A percentile compares a stretch with the other conserved stretches of the same genome.
Conservation (phyloP, 768 basidiomycete genomes). For the Holtermanniella nyarrowii region DNA sequence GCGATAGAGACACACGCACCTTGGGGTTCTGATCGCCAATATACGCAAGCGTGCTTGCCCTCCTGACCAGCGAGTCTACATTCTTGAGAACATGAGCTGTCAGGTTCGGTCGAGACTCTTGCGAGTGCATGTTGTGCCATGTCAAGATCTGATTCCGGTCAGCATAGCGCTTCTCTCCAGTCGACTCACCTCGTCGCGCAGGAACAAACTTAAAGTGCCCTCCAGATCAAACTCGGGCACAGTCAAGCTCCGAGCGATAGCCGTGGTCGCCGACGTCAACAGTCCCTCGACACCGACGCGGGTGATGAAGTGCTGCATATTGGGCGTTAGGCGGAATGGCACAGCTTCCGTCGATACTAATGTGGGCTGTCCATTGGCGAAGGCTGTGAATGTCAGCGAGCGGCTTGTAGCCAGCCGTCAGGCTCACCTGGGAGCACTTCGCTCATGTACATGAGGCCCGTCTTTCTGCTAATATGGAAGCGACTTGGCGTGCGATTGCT, state of each 20-base stretch:
- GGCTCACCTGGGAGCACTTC: constrained; percentile 72
- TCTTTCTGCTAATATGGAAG: constrained; percentile 79
- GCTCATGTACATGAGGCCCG: constrained; percentile 83
- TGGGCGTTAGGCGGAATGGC: constrained; percentile 94
- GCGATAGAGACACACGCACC: constrained; percentile 13
- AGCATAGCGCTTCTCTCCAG: constrained; percentile 47
- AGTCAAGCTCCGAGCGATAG: constrained; percentile 79
- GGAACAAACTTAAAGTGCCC: constrained; percentile 79
- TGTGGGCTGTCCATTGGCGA: constrained; percentile 45
- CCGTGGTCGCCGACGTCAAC: constrained; percentile 74
- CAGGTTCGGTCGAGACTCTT: constrained; percentile 34
- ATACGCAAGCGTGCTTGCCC: constrained; percentile 33
- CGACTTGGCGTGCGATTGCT: constrained; percentile 72
- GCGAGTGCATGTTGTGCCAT: constrained; percentile 28
- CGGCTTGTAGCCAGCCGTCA: background rate
- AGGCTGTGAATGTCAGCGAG: constrained; percentile 34
- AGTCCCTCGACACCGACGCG: constrained; percentile 82
- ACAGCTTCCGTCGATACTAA: constrained; percentile 76
- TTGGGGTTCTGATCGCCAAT: constrained; percentile 34
- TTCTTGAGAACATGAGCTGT: constrained; percentile 31
- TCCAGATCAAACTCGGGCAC: constrained; percentile 94
- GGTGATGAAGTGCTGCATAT: constrained; percentile 86
- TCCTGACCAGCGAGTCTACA: constrained; percentile 33
- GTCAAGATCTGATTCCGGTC: constrained; percentile 14
- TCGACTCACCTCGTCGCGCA: constrained; percentile 79